phyloP scores from a whole-genome alignment of 2,329 filamentous ascomycete genomes.

The Colletotrichum ledebouriae region DNA sequence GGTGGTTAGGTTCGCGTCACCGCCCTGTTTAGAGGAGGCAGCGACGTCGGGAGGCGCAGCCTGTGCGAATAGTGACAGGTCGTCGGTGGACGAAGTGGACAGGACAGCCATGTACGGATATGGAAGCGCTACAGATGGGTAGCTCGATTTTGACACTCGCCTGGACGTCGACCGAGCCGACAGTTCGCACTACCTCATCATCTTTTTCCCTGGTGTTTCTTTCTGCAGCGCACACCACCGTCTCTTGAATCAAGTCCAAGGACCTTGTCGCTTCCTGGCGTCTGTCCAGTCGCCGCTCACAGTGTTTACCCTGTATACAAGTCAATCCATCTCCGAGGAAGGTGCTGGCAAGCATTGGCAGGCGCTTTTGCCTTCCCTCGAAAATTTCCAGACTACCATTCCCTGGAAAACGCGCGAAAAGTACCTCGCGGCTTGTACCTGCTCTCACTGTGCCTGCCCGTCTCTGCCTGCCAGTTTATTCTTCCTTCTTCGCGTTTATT shows the following conservation, averaged over 20 bases:
- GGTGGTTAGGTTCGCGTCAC: constrained; percentile 35
- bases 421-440: constrained; percentile 28
- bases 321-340: constrained; percentile 19
- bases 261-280: no score
- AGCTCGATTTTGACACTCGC: constrained; percentile 34
- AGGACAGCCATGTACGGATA: constrained; percentile 24
- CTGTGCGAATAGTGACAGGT: constrained; percentile 33
- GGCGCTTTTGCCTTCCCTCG: constrained; percentile 24
- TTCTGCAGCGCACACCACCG: constrained; percentile 36
- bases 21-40: constrained; percentile 32
- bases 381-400: constrained; percentile 25
- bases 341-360: constrained; percentile 17
- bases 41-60: constrained; percentile 8
- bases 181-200: constrained; percentile 39
- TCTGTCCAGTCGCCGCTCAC: constrained; percentile 19
- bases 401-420: constrained; percentile 26
- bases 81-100: background rate
- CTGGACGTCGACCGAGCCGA: constrained; percentile 40
- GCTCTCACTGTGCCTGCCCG: constrained; percentile 7
- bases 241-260: constrained; percentile 18
- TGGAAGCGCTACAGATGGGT: constrained; percentile 20
- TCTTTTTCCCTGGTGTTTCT: constrained; percentile 19
- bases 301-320: constrained; percentile 36
- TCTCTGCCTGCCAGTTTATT: constrained; percentile 40
- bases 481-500: constrained; percentile 32